Conservation (phyloP, 225 moss, liverwort and hornwort species). For the Sphagnum contortum region DNA sequence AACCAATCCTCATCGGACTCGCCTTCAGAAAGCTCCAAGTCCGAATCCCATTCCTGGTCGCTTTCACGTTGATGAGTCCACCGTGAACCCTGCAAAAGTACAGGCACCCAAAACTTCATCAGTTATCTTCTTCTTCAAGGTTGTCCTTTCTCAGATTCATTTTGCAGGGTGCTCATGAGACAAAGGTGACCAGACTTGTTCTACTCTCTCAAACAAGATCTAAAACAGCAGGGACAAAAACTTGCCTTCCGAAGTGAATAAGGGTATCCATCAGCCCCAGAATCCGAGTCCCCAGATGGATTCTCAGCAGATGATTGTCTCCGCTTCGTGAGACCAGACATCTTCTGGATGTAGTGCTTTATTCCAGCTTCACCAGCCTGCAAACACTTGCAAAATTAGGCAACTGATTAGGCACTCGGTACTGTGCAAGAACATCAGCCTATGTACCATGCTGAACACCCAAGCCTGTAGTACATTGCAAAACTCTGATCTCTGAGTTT, state of each 20-base stretch:
- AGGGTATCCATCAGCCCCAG: slow-evolving; percentile 47
- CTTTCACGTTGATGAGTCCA: slow-evolving; percentile 34
- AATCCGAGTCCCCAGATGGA: slow-evolving; percentile 37
- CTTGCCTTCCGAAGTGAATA: slow-evolving; percentile 78
- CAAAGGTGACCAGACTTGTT: not conserved
- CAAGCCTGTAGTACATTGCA: too few relatives aligned
- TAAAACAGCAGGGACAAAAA: not conserved
- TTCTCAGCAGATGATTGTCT: slow-evolving; percentile 45
- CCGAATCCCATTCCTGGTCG: slow-evolving; percentile 81
- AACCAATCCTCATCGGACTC: slow-evolving; percentile 85
- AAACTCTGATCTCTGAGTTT: too few relatives aligned
- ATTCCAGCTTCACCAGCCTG: slow-evolving; percentile 20
- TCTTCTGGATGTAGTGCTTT: slow-evolving; percentile 46
- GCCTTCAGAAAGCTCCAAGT: slow-evolving; percentile 67
- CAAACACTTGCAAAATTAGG: too few relatives aligned
- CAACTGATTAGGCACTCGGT: too few relatives aligned
- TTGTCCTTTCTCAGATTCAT: too few relatives aligned
- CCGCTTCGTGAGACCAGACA: slow-evolving; percentile 56
- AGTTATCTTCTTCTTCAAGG: too few relatives aligned
- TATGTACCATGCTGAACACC: too few relatives aligned
- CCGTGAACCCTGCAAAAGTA: slow-evolving; percentile 35
- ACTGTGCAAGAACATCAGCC: too few relatives aligned
- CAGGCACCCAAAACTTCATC: not conserved
- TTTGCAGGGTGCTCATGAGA: too few relatives aligned
- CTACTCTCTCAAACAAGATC: not conserved